Conservation (phyloP, 768 basidiomycete genomes). For the Phaffia australis region DNA sequence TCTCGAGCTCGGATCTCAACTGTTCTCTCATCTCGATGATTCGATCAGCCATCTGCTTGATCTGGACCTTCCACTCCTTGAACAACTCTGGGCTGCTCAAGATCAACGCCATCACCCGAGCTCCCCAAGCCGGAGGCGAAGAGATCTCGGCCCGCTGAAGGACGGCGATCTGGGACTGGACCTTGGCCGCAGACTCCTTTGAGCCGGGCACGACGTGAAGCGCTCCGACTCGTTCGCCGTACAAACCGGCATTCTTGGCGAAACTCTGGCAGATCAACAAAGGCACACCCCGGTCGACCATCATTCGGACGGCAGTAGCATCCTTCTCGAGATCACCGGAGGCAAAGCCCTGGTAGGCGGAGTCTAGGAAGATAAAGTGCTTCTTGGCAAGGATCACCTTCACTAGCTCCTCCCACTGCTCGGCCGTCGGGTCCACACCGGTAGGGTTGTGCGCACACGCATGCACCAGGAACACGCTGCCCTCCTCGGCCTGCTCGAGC, state of each 20-base stretch:
- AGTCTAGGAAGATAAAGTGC: constrained; percentile 88
- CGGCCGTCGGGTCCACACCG: constrained; percentile 80
- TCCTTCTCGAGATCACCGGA: constrained; percentile 53
- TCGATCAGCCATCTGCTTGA: constrained; percentile 80
- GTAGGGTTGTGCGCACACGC: constrained; percentile 96
- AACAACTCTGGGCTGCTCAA: constrained; percentile 29
- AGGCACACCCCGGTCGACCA: constrained; percentile 26
- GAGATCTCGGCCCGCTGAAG: constrained; percentile 31
- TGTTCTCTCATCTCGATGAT: constrained; percentile 85
- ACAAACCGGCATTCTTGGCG: constrained; percentile 77
- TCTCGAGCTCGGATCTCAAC: constrained; percentile 53
- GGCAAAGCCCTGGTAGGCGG: constrained; percentile 84
- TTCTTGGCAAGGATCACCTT: constrained; percentile 57
- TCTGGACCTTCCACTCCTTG: constrained; percentile 46
- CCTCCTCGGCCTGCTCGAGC: constrained; percentile 54
- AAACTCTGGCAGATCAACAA: constrained; percentile 29
- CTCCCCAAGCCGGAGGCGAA: constrained; percentile 84
- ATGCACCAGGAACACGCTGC: constrained; percentile 81
- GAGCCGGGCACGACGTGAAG: constrained; percentile 64
- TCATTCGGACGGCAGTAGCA: constrained; percentile 27
- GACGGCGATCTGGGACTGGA: constrained; percentile 62
- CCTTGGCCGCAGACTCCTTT: constrained; percentile 56
- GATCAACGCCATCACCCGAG: constrained; percentile 43
- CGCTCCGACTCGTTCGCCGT: constrained; percentile 90
- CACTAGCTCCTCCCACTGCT: constrained; percentile 74